phyloP scores from a whole-genome alignment of 768 basidiomycete genomes.

The Auriscalpium vulgare region DNA sequence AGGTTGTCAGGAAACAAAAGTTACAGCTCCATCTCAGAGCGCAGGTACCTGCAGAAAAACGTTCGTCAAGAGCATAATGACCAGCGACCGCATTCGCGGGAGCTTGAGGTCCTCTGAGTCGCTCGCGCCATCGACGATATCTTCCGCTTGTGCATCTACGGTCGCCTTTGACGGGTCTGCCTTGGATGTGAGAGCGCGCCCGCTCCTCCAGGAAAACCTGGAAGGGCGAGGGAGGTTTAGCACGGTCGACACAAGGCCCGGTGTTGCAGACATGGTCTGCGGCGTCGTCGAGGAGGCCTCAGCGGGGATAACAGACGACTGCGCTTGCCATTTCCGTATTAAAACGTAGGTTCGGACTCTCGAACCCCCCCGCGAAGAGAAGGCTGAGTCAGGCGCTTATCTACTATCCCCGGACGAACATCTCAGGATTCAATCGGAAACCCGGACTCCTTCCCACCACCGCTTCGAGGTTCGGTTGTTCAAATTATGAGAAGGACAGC shows the following conservation, averaged over 20 bases:
- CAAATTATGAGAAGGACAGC: too few species aligned
- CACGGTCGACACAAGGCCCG: neutral
- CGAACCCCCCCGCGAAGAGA: too few species aligned
- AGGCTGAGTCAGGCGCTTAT: too few species aligned
- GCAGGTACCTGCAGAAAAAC: slow-evolving; percentile 36
- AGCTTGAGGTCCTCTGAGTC: slow-evolving; percentile 36
- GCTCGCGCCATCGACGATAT: neutral
- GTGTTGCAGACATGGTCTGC: too few species aligned
- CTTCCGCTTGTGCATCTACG: neutral
- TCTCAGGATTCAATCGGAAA: too few species aligned
- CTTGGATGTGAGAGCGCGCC: neutral
- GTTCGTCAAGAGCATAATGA: slow-evolving; percentile 37
- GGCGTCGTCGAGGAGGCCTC: too few species aligned
- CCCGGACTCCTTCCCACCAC: too few species aligned
- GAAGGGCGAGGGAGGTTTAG: neutral
- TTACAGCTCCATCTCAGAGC: neutral
- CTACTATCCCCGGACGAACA: too few species aligned
- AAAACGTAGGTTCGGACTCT: too few species aligned
- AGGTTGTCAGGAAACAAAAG: neutral
- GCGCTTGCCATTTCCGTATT: too few species aligned
- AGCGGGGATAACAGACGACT: too few species aligned
- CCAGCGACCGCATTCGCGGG: slow-evolving; percentile 37
- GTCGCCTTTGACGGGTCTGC: neutral
- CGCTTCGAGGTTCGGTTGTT: too few species aligned
- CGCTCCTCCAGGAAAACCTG: neutral